Conservation (phyloP, 2,329 filamentous ascomycete species). For the Albifimbria verrucaria region DNA sequence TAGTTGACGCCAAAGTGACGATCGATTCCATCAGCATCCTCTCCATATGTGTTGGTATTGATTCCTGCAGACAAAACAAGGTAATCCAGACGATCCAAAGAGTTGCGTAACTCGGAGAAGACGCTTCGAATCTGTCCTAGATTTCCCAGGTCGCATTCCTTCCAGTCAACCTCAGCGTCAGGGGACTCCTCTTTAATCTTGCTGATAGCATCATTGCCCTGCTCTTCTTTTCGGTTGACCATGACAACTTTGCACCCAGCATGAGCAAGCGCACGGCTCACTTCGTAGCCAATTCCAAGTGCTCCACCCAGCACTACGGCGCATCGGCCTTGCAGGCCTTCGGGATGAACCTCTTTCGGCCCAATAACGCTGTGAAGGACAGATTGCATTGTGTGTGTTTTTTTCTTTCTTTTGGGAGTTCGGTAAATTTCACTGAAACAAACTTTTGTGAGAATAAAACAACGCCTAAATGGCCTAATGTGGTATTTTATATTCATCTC, state of each 20-base stretch:
- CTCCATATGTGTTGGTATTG: slow-evolving; percentile 35
- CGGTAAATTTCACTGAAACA: neutral
- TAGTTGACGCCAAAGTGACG: slow-evolving; percentile 42
- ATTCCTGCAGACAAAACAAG: slow-evolving; percentile 41
- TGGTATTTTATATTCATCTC: no score
- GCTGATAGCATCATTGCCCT: slow-evolving; percentile 23
- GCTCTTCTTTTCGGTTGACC: slow-evolving; percentile 29
- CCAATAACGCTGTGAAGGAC: slow-evolving; percentile 32
- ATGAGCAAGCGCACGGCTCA: slow-evolving; percentile 28
- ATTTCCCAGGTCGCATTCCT: slow-evolving; percentile 37
- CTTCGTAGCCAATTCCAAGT: slow-evolving; percentile 34
- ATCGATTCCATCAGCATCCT: slow-evolving; percentile 37
- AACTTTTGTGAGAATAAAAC: neutral
- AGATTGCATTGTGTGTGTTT: slow-evolving; percentile 31
- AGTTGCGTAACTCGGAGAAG: slow-evolving; percentile 30
- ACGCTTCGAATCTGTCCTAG: slow-evolving; percentile 33
- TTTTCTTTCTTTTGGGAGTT: no score
- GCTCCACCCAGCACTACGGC: slow-evolving; percentile 36
- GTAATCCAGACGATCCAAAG: slow-evolving; percentile 35
- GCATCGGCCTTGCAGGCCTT: slow-evolving; percentile 30
- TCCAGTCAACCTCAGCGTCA: slow-evolving; percentile 34
- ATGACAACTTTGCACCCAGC: slow-evolving; percentile 33
- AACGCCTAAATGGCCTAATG: neutral
- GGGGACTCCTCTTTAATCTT: slow-evolving; percentile 20
- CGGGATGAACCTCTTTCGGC: slow-evolving; percentile 29